These are phyloP conservation scores for Aspergillus caelatus DNA, from an alignment of 2,329 filamentous ascomycete species.

Conservation along the genomic window DNA sequence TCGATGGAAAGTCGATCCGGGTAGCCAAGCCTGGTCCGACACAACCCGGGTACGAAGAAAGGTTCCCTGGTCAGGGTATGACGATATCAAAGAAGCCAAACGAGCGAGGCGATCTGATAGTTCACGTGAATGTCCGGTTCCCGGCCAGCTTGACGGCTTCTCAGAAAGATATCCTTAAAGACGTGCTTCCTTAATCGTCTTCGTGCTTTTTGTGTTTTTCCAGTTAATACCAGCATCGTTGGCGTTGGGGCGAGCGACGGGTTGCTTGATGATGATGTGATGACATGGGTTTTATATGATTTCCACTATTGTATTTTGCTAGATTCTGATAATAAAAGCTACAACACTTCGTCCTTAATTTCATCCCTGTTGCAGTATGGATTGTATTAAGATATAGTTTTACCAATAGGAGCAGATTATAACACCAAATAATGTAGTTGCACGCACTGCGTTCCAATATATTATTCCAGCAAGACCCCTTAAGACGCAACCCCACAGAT, in stretches of 20 bases:
- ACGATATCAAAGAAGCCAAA: constrained; percentile 86
- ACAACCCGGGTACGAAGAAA: constrained; percentile 77
- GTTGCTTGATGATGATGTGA: constrained; percentile 17
- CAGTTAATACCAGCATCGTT: constrained; percentile 22
- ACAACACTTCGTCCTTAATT: not conserved
- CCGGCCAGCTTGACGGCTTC: constrained; percentile 72
- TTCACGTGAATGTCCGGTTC: constrained; percentile 92
- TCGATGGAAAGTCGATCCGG: constrained; percentile 83
- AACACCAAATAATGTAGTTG: not conserved
- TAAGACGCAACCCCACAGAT: not conserved
- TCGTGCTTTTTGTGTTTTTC: not conserved
- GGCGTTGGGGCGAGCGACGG: constrained; percentile 29
- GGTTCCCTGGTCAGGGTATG: constrained; percentile 88
- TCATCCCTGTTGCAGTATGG: not conserved
- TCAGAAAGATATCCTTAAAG: constrained; percentile 80
- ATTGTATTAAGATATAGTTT: not conserved
- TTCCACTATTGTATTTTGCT: not conserved
- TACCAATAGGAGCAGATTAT: not conserved
- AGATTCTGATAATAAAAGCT: not conserved
- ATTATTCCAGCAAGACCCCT: not conserved
- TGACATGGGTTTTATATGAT: constrained; percentile 12
- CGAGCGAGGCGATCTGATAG: constrained; percentile 82
- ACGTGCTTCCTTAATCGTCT: constrained; percentile 63
- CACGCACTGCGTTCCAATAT: not conserved
- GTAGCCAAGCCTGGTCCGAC: constrained; percentile 83